Evolutionary conservation across 768 basidiomycete genomes (phyloP).

Genomic region (Hypholoma fasciculare): DNA sequence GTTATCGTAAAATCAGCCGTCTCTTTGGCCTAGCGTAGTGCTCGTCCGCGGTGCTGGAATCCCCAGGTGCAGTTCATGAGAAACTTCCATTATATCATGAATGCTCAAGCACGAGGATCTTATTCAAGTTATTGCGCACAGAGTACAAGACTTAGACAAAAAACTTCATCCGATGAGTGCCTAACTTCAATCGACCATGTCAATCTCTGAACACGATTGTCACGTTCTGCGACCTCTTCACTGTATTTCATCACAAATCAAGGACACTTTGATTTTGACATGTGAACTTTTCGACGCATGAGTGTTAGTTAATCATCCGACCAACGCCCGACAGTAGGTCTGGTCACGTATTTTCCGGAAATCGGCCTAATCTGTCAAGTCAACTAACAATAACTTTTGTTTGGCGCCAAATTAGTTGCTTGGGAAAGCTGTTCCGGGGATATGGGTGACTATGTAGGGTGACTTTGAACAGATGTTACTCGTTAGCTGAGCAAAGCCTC

Average conservation of each 20-base stretch:
- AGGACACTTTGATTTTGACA: background rate
- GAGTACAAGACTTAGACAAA: background rate
- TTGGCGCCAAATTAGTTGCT: slow-evolving; percentile 6
- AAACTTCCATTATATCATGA: background rate
- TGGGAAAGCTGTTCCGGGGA: slow-evolving; percentile 20
- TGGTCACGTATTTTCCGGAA: slow-evolving; percentile 15
- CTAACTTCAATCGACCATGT: background rate
- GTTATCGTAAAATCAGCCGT: too few relatives aligned
- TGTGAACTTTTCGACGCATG: background rate
- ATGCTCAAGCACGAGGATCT: background rate
- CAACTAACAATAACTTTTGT: slow-evolving; percentile 5
- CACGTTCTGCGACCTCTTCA: background rate
- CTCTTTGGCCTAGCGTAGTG: too few relatives aligned
- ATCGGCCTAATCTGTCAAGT: slow-evolving; percentile 11
- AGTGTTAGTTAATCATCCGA: background rate
- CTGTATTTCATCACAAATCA: background rate
- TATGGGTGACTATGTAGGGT: slow-evolving; percentile 12
- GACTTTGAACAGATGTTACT: slow-evolving; percentile 19
- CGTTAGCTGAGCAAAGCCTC: slow-evolving; percentile 13
- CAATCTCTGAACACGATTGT: background rate
- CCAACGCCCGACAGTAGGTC: slow-evolving; percentile 1
- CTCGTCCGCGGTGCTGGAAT: too few relatives aligned
- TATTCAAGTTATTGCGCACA: background rate
- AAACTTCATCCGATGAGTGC: background rate
- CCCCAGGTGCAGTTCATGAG: too few relatives aligned